Base-by-base conservation (phyloP, 352 stramenopile genomes). In the Phytopythium aichiense region DNA sequence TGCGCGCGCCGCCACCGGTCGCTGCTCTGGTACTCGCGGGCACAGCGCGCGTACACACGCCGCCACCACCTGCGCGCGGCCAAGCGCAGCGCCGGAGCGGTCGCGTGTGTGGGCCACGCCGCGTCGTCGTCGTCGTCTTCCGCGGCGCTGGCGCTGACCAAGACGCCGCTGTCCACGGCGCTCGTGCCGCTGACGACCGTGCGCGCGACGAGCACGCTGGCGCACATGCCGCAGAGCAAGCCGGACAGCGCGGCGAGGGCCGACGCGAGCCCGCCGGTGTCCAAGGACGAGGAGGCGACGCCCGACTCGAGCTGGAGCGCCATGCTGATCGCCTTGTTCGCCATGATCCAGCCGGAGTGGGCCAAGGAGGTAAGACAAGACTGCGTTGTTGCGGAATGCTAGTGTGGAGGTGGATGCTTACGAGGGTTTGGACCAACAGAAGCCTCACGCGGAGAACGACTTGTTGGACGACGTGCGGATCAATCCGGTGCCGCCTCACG, bases 321-420 rank as follows among this genome's bases (percentile, higher is more conserved):
- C 23, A 84, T 86, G 64, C 69, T 88, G 40, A 63, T 88, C 53
- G 76, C 76, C 23, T 60, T 88, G 50, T 82, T 87, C 16, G 73
- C 77, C 11, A 84, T 88, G 73, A 82, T 88, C 51, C 76, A 76
- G 53, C 79, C 79, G 16, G 77, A 87, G 20, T 74, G 72, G 69
- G 43, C 43, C 23, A 84, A 84, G 43, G 74, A 86, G 61, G 72
- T 80, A n/a, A 22, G n/a, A 42, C 1, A 35, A 25, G 28, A 31
- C 28, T 2, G 28, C 28, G 28, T 5, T 5, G 28, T 31, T 31
- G 28, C 28, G 28, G 28, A 31, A 2, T 31, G 28, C 28, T 31
- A 31, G 28, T 31, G 28, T 31, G 2, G 28, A 2, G 28, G 28
- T 31, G 3, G 50, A 46, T 23, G 42, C 11, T 46, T 45, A 35